Evolutionary conservation across 352 stramenopile species (phyloP).

Genomic region (Pythium chondricola): DNA sequence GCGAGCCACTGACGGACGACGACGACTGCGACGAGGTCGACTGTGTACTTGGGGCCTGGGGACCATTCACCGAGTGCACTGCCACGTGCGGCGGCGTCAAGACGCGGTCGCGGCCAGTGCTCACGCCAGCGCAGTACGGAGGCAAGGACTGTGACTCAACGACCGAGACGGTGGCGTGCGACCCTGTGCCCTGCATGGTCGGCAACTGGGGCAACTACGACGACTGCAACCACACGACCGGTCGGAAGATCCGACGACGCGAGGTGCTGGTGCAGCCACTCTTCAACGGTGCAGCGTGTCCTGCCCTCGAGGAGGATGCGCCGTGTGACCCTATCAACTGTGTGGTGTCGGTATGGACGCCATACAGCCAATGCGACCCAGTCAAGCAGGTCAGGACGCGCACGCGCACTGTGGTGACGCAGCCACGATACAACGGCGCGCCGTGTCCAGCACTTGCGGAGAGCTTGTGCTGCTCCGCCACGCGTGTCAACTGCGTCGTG

Average conservation of each 20-base stretch:
- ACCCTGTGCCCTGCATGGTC: constrained; percentile 10
- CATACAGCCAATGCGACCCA: constrained; percentile 35
- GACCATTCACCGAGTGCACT: constrained; percentile 29
- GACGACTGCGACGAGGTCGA: constrained; percentile 32
- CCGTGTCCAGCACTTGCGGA: constrained; percentile 21
- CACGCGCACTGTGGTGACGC: constrained; percentile 30
- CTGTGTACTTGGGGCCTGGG: constrained; percentile 31
- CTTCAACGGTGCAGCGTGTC: constrained; percentile 34
- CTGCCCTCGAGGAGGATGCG: constrained; percentile 17
- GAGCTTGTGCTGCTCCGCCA: constrained; percentile 6
- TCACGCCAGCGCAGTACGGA: constrained; percentile 1
- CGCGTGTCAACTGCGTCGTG: constrained; percentile 22
- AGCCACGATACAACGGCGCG: constrained; percentile 30
- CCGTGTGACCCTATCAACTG: constrained; percentile 46
- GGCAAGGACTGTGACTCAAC: constrained; percentile 4
- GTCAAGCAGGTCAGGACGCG: constrained; percentile 36
- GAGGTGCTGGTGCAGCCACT: constrained; percentile 19
- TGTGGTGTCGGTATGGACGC: constrained; percentile 32
- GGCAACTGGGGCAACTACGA: background rate
- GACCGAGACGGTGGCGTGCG: constrained; percentile 4
- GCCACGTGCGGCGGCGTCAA: constrained; percentile 28
- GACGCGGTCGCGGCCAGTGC: constrained; percentile 12
- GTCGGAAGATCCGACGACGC: constrained; percentile 34
- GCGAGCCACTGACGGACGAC: constrained; percentile 27
- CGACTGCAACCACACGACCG: constrained; percentile 20